Evolutionary conservation across 2,329 filamentous ascomycete species (phyloP), one percentile per base, ranked within the genome.

Genomic region (Hypocreales sp.): DNA sequence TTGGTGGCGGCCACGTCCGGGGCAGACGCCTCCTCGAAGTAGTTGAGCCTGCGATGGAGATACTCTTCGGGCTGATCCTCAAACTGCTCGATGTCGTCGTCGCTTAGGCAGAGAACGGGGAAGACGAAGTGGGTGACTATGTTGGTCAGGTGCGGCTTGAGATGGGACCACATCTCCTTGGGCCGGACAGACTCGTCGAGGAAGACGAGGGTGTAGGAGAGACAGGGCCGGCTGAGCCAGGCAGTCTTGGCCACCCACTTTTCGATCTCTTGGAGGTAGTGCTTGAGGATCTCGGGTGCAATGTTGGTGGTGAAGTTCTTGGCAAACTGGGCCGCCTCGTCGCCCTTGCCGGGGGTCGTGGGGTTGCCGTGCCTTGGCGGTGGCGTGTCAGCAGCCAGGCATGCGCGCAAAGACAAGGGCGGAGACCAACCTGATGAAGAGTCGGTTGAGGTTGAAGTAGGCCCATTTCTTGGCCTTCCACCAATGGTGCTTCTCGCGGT

Each of bases 391-490:
- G 15, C 16, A 4, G 15, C 13, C 20, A 27, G 21, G 6, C 2
- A 5, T 11, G 15, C 2, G 15, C 7, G 19, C 15, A 15, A 5
- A 15, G 14, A 6, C 5, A 9, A 15, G 12, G 22, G 7, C 14
- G 12, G 12, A 9, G 5, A 10, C 8, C 22, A 9, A 87, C 80
- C 83, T 72, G 40, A 95, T 86, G 47, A 90, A 98, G 12, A 98
- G 70, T 35, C 90, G 72, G 59, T 98, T 98, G 41, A 98, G 58
- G 54, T 95, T 95, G 46, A 90, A 92, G 55, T 94, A 98, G 10
- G 87, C 80, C 90, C 90, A 95, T 57, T 98, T 98, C 74, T 95
- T 95, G 37, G 86, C 81, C 63, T 95, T 98, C 87, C 87, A 98
- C 87, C 90, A 98, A 53, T 94, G 84, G 49, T 93, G 86, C 44